A percentile compares a stretch with the other conserved stretches of the same genome.
Evolutionary conservation across 1,139 yeast species (phyloP).

Genomic region (Yamadazyma diospyri): DNA sequence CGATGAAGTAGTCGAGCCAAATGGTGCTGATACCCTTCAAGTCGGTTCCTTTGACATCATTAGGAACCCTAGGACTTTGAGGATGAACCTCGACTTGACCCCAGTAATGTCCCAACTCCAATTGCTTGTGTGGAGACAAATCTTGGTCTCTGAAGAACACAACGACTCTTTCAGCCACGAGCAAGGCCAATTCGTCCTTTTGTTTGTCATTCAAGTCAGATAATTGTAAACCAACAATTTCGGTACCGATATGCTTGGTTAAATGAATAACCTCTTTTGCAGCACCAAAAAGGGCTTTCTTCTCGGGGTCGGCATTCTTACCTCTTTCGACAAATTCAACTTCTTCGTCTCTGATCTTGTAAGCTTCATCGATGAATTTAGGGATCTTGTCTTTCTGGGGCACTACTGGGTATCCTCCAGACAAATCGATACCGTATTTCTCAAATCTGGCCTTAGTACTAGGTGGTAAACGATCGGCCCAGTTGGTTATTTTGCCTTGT

Average conservation of each 20-base stretch:
- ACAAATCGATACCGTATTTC: conserved; percentile 27
- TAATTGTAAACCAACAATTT: conserved; percentile 51
- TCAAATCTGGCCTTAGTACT: conserved; percentile 23
- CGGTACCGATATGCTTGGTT: conserved; percentile 54
- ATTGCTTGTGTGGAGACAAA: conserved; percentile 42
- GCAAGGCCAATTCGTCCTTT: conserved; percentile 47
- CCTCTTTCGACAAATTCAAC: conserved; percentile 46
- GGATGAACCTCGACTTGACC: conserved; percentile 44
- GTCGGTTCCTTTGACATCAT: conserved; percentile 17
- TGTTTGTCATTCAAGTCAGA: conserved; percentile 47
- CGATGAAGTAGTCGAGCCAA: conserved; percentile 46
- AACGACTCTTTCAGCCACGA: conserved; percentile 42
- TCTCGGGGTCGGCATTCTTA: conserved; percentile 49
- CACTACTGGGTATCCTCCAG: conserved; percentile 29
- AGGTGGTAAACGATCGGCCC: conserved; percentile 18
- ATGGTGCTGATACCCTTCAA: conserved; percentile 45
- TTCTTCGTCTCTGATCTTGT: conserved; percentile 37
- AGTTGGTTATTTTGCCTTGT: conserved; percentile 8
- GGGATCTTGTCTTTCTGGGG: conserved; percentile 35
- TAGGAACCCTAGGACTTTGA: conserved; percentile 33
- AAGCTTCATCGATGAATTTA: conserved; percentile 51
- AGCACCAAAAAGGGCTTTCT: conserved; percentile 50
- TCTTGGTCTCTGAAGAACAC: conserved; percentile 44
- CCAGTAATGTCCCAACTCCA: conserved; percentile 40
- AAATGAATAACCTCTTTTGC: conserved; percentile 46